Conservation (phyloP, 257 asterid species). For the Solanum pennellii region DNA sequence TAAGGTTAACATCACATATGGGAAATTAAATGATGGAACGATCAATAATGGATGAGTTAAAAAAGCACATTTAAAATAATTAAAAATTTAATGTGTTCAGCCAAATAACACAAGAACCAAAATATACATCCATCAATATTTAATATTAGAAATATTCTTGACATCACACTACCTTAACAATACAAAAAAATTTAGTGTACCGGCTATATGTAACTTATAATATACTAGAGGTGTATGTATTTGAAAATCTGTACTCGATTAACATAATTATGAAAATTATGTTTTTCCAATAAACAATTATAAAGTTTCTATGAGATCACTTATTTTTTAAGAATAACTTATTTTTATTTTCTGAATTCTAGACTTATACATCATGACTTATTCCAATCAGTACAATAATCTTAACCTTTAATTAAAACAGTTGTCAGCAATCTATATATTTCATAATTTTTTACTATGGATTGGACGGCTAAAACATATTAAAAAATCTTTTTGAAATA, state of each 20-base stretch:
- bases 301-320: not conserved
- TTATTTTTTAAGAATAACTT: not conserved
- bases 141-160: not conserved
- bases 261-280: not conserved
- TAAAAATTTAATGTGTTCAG: not conserved
- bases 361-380: not conserved
- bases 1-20: not conserved
- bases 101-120: not conserved
- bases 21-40: no score
- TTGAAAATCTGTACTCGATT: not conserved
- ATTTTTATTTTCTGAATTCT: not conserved
- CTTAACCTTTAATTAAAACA: not conserved
- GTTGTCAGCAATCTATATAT: not conserved
- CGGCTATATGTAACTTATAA: not conserved
- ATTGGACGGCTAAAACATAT: not conserved
- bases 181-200: not conserved
- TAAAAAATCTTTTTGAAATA: no score
- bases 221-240: not conserved
- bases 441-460: not conserved
- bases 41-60: not conserved
- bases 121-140: no score
- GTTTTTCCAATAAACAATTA: no score
- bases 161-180: not conserved
- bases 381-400: not conserved
- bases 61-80: no score